Conservation (phyloP, 768 basidiomycete genomes). For the Clathrus columnatus region DNA sequence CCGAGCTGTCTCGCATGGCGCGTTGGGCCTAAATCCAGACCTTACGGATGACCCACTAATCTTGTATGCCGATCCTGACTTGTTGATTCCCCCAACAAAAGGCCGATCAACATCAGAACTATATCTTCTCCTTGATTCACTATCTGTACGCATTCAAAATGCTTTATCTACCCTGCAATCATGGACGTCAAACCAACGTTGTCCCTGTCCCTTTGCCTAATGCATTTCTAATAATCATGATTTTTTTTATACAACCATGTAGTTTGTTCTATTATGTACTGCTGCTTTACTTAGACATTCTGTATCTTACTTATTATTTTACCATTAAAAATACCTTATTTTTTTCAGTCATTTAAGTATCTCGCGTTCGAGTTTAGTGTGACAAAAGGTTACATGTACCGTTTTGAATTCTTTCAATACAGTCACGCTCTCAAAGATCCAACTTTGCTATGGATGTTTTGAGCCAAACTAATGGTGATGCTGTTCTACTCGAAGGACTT, state of each 20-base stretch:
- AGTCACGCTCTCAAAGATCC: no score
- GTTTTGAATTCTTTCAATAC: no score
- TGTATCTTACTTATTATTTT: background rate
- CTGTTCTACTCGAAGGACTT: no score
- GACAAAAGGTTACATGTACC: no score
- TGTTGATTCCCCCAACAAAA: conserved; percentile 59
- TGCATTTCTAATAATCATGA: background rate
- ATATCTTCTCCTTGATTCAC: conserved; percentile 63
- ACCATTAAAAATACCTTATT: background rate
- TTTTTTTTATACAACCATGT: background rate
- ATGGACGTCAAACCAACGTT: background rate
- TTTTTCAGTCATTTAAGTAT: no score
- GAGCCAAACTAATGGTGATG: no score
- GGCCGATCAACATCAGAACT: conserved; percentile 68
- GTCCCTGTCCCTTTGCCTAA: background rate
- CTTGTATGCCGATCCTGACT: conserved; percentile 50
- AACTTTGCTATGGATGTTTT: no score
- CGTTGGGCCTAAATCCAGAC: conserved; percentile 17
- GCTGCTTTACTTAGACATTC: background rate
- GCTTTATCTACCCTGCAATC: conserved; percentile 29
- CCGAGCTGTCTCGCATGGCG: conserved; percentile 26
- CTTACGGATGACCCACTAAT: conserved; percentile 23
- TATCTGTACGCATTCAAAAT: conserved; percentile 72
- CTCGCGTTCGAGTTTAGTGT: no score
- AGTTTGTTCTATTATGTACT: background rate